These are phyloP conservation scores for Suillus sp. DNA, from an alignment of 768 basidiomycete species.

Conservation along the genomic window DNA sequence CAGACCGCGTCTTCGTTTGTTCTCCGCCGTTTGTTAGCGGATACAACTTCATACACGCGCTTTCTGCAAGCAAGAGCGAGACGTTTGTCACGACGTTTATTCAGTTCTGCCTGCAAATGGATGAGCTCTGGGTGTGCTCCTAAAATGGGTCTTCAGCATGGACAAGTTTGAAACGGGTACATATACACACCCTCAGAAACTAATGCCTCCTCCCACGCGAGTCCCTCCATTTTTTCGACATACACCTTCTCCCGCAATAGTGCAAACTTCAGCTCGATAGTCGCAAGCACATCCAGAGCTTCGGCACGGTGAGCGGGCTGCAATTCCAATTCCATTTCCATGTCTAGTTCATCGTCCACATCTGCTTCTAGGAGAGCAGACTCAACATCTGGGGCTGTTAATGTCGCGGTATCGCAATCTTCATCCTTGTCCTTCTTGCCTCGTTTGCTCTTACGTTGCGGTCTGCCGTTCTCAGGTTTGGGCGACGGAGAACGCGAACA, in stretches of 20 bases:
- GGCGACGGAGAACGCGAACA: slow-evolving; percentile 45
- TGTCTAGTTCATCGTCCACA: slow-evolving; percentile 42
- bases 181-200: slow-evolving; percentile 67
- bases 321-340: slow-evolving; percentile 64
- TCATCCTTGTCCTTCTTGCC: slow-evolving; percentile 19
- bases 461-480: slow-evolving; percentile 29
- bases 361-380: slow-evolving; percentile 21
- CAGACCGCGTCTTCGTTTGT: slow-evolving; percentile 79
- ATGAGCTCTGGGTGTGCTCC: slow-evolving; percentile 86
- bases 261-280: slow-evolving; percentile 93
- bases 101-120: slow-evolving; percentile 78
- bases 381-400: neutral
- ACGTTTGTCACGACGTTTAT: slow-evolving; percentile 77
- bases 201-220: slow-evolving; percentile 86
- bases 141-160: slow-evolving; percentile 29
- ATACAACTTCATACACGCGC: slow-evolving; percentile 66
- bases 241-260: slow-evolving; percentile 84
- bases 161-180: slow-evolving; percentile 5
- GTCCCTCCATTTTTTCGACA: slow-evolving; percentile 90
- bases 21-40: slow-evolving; percentile 60
- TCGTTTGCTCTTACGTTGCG: slow-evolving; percentile 25
- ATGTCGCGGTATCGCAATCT: slow-evolving; percentile 13
- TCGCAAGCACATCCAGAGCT: slow-evolving; percentile 83
- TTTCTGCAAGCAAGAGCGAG: slow-evolving; percentile 79
- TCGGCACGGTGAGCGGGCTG: slow-evolving; percentile 84